Conservation (phyloP, 2,329 filamentous ascomycete genomes). For the Basipetospora chlamydospora region DNA sequence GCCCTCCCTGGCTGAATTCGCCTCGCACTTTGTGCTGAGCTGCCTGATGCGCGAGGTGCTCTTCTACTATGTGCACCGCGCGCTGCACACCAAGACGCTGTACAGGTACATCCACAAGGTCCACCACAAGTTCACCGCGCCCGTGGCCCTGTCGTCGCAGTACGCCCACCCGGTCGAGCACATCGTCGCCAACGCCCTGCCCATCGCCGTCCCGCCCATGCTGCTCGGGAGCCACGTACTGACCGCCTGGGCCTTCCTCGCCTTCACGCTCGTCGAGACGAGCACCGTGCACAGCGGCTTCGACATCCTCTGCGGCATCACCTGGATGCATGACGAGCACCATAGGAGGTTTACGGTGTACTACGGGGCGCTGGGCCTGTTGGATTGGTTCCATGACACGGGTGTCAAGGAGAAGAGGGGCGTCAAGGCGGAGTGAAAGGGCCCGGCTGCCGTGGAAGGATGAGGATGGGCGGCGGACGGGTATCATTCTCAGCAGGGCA, state of each 20-base stretch:
- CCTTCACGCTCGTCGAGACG: slow-evolving; percentile 33
- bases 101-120: slow-evolving; percentile 39
- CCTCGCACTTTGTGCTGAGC: slow-evolving; percentile 25
- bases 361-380: slow-evolving; percentile 34
- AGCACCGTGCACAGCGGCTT: slow-evolving; percentile 42
- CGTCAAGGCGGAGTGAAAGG: slow-evolving; percentile 9
- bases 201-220: slow-evolving; percentile 33
- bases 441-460: neutral
- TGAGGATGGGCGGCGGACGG: neutral
- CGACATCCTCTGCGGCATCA: slow-evolving; percentile 33
- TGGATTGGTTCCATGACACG: slow-evolving; percentile 43
- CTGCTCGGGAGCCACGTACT: slow-evolving; percentile 32
- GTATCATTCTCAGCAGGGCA: no score
- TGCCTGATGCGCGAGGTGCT: slow-evolving; percentile 30
- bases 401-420: slow-evolving; percentile 11
- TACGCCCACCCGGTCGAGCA: slow-evolving; percentile 45
- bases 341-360: slow-evolving; percentile 41
- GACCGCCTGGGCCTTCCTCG: slow-evolving; percentile 36
- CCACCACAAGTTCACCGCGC: slow-evolving; percentile 41
- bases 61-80: slow-evolving; percentile 42
- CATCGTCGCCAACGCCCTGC: slow-evolving; percentile 35
- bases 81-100: slow-evolving; percentile 31
- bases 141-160: slow-evolving; percentile 38
- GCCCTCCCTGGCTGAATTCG: slow-evolving; percentile 21
- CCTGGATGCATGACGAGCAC: slow-evolving; percentile 39